Conservation (phyloP, 306 rosid species). For the Astragalus membranaceus region DNA sequence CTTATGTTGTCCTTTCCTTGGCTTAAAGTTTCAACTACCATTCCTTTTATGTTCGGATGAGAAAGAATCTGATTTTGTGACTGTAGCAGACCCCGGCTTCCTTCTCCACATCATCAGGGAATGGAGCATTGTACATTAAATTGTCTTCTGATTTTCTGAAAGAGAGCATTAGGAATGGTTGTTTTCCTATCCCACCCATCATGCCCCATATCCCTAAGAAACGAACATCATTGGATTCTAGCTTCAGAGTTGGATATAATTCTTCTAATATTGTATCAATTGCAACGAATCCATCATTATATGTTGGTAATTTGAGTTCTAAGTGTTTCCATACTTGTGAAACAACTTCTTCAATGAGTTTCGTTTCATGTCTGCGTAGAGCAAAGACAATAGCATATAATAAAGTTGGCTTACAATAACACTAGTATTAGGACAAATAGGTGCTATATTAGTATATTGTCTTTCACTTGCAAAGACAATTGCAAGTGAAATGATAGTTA, state of each 20-base stretch:
- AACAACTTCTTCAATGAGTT: conserved; percentile 16
- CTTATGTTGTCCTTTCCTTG: conserved; percentile 4
- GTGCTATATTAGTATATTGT: too few relatives aligned
- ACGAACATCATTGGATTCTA: not conserved
- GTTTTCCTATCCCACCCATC: conserved; percentile 12
- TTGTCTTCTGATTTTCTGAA: not conserved
- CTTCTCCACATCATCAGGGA: not conserved
- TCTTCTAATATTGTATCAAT: not conserved
- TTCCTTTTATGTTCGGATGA: not conserved
- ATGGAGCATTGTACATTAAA: conserved; percentile 17
- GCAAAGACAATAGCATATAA: not conserved
- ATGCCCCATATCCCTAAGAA: conserved; percentile 30
- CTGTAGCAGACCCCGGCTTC: not conserved
- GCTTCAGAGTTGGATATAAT: not conserved
- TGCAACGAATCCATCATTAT: conserved; percentile 11
- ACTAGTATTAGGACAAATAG: too few relatives aligned
- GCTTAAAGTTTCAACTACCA: not conserved
- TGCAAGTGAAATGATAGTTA: too few relatives aligned
- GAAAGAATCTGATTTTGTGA: conserved; percentile 2
- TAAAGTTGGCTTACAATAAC: too few relatives aligned
- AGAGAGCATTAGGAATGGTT: conserved; percentile 1
- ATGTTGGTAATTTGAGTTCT: conserved; percentile 1
- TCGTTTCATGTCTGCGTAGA: not conserved
- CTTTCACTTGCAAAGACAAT: too few relatives aligned
- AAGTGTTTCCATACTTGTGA: not conserved